Percentiles rank a stretch among this genome's conserved stretches.
Evolutionary conservation across 805 yeast genomes (phyloP).

Genomic region (Schizosaccharomyces lindneri): DNA sequence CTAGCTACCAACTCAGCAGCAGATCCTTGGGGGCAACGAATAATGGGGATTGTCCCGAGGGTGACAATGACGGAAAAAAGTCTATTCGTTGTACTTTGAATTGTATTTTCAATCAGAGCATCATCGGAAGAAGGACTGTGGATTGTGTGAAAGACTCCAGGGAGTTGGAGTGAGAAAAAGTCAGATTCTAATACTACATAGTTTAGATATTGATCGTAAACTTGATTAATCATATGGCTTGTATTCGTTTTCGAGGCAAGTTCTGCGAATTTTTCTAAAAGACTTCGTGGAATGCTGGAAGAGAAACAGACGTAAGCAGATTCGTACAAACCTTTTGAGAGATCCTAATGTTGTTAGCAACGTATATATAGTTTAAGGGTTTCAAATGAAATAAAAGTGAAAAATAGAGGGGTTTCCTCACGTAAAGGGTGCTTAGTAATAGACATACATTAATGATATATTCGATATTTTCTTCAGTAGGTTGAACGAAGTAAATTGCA

Average conservation of each 20-base stretch:
- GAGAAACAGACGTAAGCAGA: slow-evolving; percentile 68
- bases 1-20: slow-evolving; percentile 89
- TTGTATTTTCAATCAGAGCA: slow-evolving; percentile 39
- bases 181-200: slow-evolving; percentile 84
- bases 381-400: too few relatives aligned
- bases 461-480: slow-evolving; percentile 52
- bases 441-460: slow-evolving; percentile 22
- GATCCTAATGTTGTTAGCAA: slow-evolving; percentile 19
- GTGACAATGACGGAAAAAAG: slow-evolving; percentile 39
- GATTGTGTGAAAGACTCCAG: slow-evolving; percentile 38
- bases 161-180: slow-evolving; percentile 52
- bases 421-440: not conserved
- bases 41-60: slow-evolving; percentile 44
- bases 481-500: slow-evolving; percentile 73
- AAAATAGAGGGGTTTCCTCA: too few relatives aligned
- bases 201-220: slow-evolving; percentile 80
- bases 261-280: slow-evolving; percentile 63
- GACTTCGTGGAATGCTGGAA: slow-evolving; percentile 46
- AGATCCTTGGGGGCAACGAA: slow-evolving; percentile 75
- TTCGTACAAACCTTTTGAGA: slow-evolving; percentile 51
- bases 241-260: slow-evolving; percentile 48
- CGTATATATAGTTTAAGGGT: not conserved
- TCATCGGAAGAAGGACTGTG: slow-evolving; percentile 53
- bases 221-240: slow-evolving; percentile 53
- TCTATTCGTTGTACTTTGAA: slow-evolving; percentile 54